Conservation (phyloP, 139 green algal genomes). For the Tetratostichococcus sp. region DNA sequence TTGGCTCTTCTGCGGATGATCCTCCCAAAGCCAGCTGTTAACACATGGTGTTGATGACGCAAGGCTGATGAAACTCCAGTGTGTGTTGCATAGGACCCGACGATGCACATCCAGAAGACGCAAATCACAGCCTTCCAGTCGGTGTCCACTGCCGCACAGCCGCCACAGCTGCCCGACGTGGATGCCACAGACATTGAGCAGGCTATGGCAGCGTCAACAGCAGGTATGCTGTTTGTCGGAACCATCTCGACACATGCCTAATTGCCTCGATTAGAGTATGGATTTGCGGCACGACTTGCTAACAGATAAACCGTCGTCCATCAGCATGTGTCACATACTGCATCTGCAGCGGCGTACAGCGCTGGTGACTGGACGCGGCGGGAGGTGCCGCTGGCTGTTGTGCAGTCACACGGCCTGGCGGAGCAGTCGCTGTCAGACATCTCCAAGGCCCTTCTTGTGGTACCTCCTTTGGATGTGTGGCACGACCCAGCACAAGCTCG, state of each 20-base stretch:
- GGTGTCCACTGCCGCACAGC: neutral
- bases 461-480: neutral
- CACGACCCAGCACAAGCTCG: too few species aligned
- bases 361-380: slow-evolving; percentile 15
- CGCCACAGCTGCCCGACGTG: neutral
- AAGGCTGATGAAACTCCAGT: too few species aligned
- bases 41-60: too few species aligned
- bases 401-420: neutral
- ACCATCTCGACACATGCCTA: too few species aligned
- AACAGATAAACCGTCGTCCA: neutral
- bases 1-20: neutral
- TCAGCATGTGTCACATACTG: neutral
- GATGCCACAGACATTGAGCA: slow-evolving; percentile 7
- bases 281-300: too few species aligned
- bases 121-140: slow-evolving; percentile 57
- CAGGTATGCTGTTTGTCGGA: neutral
- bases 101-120: neutral
- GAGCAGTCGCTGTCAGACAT: neutral
- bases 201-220: slow-evolving; percentile 1
- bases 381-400: slow-evolving; percentile 32
- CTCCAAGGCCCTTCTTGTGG: neutral
- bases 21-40: too few species aligned
- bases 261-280: too few species aligned
- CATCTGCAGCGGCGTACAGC: neutral
- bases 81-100: slow-evolving; percentile 1